These are phyloP conservation scores for Trichoderma sp. DNA, from an alignment of 2,329 filamentous ascomycete genomes.

Conservation along the genomic window DNA sequence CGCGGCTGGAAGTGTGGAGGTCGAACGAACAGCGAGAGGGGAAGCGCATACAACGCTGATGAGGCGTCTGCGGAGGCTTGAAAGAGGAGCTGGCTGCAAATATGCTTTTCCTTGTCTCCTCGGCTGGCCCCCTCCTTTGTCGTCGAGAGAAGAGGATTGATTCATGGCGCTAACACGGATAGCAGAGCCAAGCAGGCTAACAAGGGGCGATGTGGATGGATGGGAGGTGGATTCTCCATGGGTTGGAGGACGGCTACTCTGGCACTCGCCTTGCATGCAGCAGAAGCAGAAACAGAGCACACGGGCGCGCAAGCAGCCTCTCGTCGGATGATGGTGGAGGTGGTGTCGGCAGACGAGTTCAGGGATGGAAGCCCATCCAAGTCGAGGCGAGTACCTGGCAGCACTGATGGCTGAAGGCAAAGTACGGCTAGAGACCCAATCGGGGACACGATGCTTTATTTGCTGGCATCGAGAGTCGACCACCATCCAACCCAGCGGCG, in stretches of 20 bases:
- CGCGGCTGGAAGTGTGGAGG: conserved; percentile 27
- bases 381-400: background rate
- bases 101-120: conserved; percentile 6
- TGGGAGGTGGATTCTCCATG: conserved; percentile 17
- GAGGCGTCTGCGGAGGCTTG: conserved; percentile 23
- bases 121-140: background rate
- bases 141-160: background rate
- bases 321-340: conserved; percentile 26
- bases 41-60: conserved; percentile 8
- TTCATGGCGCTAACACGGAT: conserved; percentile 6
- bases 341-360: conserved; percentile 5
- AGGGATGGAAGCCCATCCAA: background rate
- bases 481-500: background rate
- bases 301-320: background rate
- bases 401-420: background rate
- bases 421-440: background rate
- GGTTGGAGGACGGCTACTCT: conserved; percentile 8
- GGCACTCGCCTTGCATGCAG: background rate
- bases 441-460: background rate
- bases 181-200: conserved; percentile 13
- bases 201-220: conserved; percentile 9
- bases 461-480: background rate
- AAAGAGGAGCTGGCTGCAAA: conserved; percentile 22
- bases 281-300: background rate
- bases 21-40: conserved; percentile 2